Evolutionary conservation across 1,284 basidiomycete species (phyloP).

Genomic region (Ganoderma leucocontextum): DNA sequence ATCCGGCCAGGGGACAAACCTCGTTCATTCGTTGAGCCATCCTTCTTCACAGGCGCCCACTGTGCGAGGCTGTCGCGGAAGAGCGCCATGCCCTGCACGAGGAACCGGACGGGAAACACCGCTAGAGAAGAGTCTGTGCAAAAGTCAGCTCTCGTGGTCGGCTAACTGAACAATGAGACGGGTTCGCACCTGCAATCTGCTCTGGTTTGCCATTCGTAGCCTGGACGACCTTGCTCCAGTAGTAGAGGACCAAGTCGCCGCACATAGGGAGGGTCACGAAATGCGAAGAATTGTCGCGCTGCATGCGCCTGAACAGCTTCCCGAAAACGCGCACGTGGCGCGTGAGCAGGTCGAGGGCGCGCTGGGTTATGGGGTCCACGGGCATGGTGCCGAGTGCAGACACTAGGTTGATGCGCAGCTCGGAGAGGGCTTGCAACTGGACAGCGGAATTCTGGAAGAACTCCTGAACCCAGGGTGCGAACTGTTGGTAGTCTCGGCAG

Average conservation of each 20-base stretch:
- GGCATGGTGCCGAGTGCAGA: constrained; percentile 42
- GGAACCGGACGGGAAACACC: constrained; percentile 78
- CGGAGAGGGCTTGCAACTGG: constrained; percentile 62
- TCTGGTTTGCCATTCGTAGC: constrained; percentile 63
- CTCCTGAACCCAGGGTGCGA: constrained; percentile 65
- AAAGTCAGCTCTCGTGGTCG: not conserved
- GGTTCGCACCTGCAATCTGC: constrained; percentile 60
- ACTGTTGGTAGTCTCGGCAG: constrained; percentile 50
- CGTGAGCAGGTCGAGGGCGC: constrained; percentile 63
- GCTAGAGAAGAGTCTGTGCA: constrained; percentile 56
- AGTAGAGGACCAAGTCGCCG: constrained; percentile 73
- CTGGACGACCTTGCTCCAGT: constrained; percentile 79
- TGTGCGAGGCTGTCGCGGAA: constrained; percentile 86
- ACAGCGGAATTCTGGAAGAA: constrained; percentile 66
- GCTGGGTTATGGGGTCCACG: constrained; percentile 42
- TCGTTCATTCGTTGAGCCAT: constrained; percentile 64
- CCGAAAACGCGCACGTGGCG: constrained; percentile 75
- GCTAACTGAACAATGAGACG: not conserved
- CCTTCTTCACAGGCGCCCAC: constrained; percentile 71
- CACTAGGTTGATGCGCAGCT: constrained; percentile 53
- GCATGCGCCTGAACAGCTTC: constrained; percentile 79
- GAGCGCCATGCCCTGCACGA: constrained; percentile 87
- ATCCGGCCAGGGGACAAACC: constrained; percentile 46
- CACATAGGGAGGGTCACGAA: constrained; percentile 73
- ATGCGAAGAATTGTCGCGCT: constrained; percentile 63